Percentiles rank a stretch among this genome's conserved stretches.
Conservation (phyloP, 1,139 yeast genomes). For the Martiniozyma asiatica region DNA sequence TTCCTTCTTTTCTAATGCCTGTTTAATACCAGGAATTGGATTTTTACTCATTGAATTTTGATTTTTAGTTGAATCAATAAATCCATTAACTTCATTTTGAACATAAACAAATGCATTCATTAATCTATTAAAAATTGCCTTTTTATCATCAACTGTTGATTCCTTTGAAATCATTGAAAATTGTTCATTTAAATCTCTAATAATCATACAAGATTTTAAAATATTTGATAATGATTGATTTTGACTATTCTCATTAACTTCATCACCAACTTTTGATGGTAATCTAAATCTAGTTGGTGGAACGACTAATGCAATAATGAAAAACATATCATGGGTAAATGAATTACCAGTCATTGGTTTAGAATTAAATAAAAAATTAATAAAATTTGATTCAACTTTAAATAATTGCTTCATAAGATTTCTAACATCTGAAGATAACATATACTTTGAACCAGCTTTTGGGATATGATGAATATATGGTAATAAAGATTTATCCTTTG, state of each 20-base stretch:
- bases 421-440: slow-evolving; percentile 77
- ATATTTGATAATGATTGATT: slow-evolving; percentile 77
- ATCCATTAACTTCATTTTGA: slow-evolving; percentile 91
- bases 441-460: slow-evolving; percentile 68
- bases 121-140: slow-evolving; percentile 69
- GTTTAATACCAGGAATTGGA: slow-evolving; percentile 92
- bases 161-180: slow-evolving; percentile 54
- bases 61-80: slow-evolving; percentile 84
- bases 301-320: slow-evolving; percentile 75
- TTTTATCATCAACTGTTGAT: slow-evolving; percentile 56
- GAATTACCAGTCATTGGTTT: slow-evolving; percentile 47
- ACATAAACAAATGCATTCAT: slow-evolving; percentile 92
- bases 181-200: slow-evolving; percentile 82
- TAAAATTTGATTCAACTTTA: slow-evolving; percentile 50
- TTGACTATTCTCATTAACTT: slow-evolving; percentile 87
- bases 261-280: slow-evolving; percentile 95
- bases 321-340: slow-evolving; percentile 78
- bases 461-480: slow-evolving; percentile 21
- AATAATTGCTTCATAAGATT: slow-evolving; percentile 68
- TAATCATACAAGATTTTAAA: slow-evolving; percentile 65
- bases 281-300: slow-evolving; percentile 96
- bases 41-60: slow-evolving; percentile 49
- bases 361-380: slow-evolving; percentile 61
- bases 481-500: slow-evolving; percentile 39
- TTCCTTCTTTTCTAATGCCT: slow-evolving; percentile 96